Evolutionary conservation across 2,329 filamentous ascomycete species (phyloP), one percentile per base, ranked within the genome.

Genomic region (Chrysoporthe austroafricana): DNA sequence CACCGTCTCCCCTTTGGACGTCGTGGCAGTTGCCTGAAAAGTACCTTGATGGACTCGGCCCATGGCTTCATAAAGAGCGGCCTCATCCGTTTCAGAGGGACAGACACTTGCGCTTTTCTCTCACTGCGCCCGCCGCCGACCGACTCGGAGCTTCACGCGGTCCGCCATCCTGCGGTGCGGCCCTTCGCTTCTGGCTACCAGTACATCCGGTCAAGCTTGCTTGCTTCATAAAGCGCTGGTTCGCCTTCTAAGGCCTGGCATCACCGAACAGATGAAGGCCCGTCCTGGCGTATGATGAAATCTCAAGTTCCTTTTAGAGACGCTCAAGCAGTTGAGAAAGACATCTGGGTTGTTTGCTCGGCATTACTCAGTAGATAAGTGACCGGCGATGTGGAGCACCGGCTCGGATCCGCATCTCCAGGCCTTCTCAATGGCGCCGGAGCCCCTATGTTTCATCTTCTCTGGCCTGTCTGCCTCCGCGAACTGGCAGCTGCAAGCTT

Each of bases 301-400:
- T 52, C 26, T 26, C 26, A 26, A 26, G 26, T 26, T 26, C 26
- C 26, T 26, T 26, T 26, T 26, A 2, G 2, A 7, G 26, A 1
- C 32, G 16, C 11, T 54, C 16, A 16, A 6, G 32, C 21, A 16
- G 11, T 2, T 16, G 50, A 16, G 36, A 9, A 39, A 39, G 36
- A 54, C 13, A 54, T 21, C n/a, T 16, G 4, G 11, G 32, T 34
- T 6, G 8, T 13, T 13, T 26, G 3, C 13, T 54, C 32, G 21
- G 4, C 14, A 2, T 16, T 4, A 26, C 26, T 26, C 2, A 26
- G 1, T 26, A 54, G 50, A 54, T 21, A 14, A 32, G 13, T 7
- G 26, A 54, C 50, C 50, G 50, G 50, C 11, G 3, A 44, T 43
- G 65, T 63, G 65, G 65, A 60, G 52, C 60, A 44, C 65, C 52